Evolutionary conservation across 177 flowering plant genomes (phyloP), one percentile per base, ranked within the genome.

Genomic region (Vitis hybrid): DNA sequence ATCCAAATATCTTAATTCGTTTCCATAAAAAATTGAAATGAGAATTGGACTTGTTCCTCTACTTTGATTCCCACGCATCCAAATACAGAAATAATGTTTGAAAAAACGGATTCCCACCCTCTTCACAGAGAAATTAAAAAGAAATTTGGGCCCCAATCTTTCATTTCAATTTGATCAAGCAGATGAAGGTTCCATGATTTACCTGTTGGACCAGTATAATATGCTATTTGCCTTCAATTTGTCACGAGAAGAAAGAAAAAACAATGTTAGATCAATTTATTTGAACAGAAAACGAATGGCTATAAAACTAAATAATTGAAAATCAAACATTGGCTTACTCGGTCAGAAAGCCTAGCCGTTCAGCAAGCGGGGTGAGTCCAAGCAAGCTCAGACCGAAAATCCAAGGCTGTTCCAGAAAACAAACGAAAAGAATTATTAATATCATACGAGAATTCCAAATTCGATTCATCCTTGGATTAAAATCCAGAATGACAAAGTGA

Each of bases 151-250:
- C 30, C 45, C 45, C 45, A 40, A 40, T 40, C 8, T 40, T 40
- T 7, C 45, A 40, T 40, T 40, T 40, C 7, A 40, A 40, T 40
- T 40, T 7, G 45, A 40, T 5, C 5, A 40, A 40, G 45, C 45
- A 40, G 21, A 4, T 19, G 11, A 50, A 70, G 11, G 11, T 62
- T 18, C 1, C 49, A 62, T 18, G 5, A 17, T 17, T 58, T 87
- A 95, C 98, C 97, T 79, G 99, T 93, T 34, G 94, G 88, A 23
- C 98, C 98, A 4, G 97, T 93, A 82, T 57, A 91, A 67, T n/a
- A 82, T 57, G 99, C 91, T 40, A 92, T 84, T 79, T 93, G 99
- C 80, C 99, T 95, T 93, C 75, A 81, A 49, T 50, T 58, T 64
- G 66, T 12, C 8, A 74, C 61, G 48, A 65, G 5, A 3, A 70